Evolutionary conservation across 495 filamentous ascomycete species (phyloP).

Genomic region (Astrocystis sublimbata): DNA sequence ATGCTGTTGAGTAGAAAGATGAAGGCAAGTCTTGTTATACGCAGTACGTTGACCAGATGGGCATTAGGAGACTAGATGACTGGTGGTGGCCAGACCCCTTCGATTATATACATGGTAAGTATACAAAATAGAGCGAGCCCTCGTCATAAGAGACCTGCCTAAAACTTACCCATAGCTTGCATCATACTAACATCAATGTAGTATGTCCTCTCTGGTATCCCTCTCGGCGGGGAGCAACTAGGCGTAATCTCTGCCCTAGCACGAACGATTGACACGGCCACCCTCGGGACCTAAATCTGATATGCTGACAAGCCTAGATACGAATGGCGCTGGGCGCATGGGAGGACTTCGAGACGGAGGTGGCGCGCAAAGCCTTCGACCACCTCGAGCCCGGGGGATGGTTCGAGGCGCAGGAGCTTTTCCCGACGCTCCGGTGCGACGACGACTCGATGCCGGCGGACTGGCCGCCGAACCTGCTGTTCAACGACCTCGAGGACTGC

Average conservation of each 20-base stretch:
- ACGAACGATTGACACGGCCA: not conserved
- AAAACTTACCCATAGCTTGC: not conserved
- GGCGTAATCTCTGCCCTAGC: not conserved
- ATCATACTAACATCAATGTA: not conserved
- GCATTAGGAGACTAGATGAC: conserved; percentile 1
- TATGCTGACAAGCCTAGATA: conserved; percentile 1
- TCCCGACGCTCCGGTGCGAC: conserved; percentile 59
- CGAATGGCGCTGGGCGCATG: conserved; percentile 45
- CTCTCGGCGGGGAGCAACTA: not conserved
- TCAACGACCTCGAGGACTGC: conserved; percentile 48
- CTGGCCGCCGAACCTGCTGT: conserved; percentile 53
- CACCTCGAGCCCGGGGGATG: conserved; percentile 66
- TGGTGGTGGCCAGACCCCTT: conserved; percentile 23
- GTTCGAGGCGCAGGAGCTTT: conserved; percentile 64
- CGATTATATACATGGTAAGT: conserved; percentile 45
- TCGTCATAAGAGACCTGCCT: not conserved
- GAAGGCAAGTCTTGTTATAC: not conserved
- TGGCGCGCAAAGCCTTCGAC: conserved; percentile 41
- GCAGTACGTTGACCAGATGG: not conserved
- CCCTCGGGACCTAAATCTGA: not conserved
- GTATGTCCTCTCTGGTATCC: not conserved
- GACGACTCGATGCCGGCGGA: conserved; percentile 56
- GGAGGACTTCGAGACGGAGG: conserved; percentile 42
- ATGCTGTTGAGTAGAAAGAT: not conserved
- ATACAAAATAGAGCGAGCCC: not conserved